Conservation (phyloP, 306 rosid genomes). For the Notholithocarpus densiflorus region DNA sequence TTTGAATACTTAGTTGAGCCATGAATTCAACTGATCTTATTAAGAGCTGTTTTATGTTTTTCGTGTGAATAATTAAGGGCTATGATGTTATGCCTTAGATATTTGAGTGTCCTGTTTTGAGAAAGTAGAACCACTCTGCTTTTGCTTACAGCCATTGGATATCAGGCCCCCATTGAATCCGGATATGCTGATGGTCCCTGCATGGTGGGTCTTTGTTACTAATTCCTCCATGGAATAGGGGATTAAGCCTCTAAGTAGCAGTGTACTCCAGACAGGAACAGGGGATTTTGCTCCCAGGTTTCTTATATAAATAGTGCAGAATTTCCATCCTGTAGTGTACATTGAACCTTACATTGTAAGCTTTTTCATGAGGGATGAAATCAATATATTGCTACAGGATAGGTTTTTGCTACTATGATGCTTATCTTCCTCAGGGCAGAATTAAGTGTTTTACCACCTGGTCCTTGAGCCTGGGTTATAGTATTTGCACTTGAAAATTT, state of each 20-base stretch:
- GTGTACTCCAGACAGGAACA: too few relatives aligned
- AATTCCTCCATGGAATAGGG: not conserved
- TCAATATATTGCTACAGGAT: not conserved
- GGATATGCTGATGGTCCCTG: not conserved
- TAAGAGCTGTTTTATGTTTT: not conserved
- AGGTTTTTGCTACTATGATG: not conserved
- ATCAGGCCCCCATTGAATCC: not conserved
- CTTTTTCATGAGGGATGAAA: not conserved
- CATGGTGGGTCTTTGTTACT: not conserved
- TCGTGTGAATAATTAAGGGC: too few relatives aligned
- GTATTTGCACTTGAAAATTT: not conserved
- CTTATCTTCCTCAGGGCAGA: not conserved
- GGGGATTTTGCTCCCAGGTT: too few relatives aligned
- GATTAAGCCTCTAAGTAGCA: not conserved
- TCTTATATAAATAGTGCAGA: too few relatives aligned
- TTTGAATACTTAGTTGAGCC: not conserved
- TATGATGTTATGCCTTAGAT: too few relatives aligned
- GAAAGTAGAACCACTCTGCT: not conserved
- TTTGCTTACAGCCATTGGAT: not conserved
- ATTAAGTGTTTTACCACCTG: not conserved
- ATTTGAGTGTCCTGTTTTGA: not conserved
- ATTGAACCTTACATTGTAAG: too few relatives aligned
- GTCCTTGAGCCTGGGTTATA: constrained; percentile 14
- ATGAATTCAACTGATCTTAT: not conserved
- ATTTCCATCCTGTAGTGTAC: too few relatives aligned